phyloP scores from a whole-genome alignment of 139 green algal species.

The Nannochloris sp. region DNA sequence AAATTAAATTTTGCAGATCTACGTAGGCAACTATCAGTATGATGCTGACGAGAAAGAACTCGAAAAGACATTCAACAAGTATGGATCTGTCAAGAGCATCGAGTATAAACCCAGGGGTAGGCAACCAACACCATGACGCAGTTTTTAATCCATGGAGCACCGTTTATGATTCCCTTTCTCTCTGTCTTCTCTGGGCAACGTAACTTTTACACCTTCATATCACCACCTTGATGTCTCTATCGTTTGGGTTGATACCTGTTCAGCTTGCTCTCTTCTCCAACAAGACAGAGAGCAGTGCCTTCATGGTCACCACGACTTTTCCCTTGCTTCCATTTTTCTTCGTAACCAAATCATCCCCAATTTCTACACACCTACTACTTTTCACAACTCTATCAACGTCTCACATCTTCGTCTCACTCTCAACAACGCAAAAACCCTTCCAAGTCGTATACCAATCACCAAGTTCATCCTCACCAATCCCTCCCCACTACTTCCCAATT shows the following conservation, averaged over 20 bases:
- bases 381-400: background rate
- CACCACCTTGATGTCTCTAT: background rate
- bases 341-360: too few species aligned
- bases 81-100: constrained; percentile 18
- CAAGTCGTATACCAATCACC: background rate
- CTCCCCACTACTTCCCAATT: background rate
- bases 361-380: background rate
- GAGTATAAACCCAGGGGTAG: constrained; percentile 27
- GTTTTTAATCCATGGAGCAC: background rate
- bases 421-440: background rate
- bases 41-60: constrained; percentile 26
- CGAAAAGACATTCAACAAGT: constrained; percentile 20
- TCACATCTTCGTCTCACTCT: background rate
- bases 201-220: background rate
- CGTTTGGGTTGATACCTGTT: background rate
- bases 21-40: constrained; percentile 34
- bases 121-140: background rate
- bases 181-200: background rate
- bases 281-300: too few species aligned
- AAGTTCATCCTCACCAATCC: background rate
- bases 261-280: background rate
- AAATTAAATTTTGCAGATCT: constrained; percentile 25
- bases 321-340: too few species aligned
- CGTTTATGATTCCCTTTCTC: background rate
- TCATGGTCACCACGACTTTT: too few species aligned